These are phyloP conservation scores for Aureobasidium sp. DNA, from an alignment of 2,329 filamentous ascomycete genomes.

Conservation along the genomic window DNA sequence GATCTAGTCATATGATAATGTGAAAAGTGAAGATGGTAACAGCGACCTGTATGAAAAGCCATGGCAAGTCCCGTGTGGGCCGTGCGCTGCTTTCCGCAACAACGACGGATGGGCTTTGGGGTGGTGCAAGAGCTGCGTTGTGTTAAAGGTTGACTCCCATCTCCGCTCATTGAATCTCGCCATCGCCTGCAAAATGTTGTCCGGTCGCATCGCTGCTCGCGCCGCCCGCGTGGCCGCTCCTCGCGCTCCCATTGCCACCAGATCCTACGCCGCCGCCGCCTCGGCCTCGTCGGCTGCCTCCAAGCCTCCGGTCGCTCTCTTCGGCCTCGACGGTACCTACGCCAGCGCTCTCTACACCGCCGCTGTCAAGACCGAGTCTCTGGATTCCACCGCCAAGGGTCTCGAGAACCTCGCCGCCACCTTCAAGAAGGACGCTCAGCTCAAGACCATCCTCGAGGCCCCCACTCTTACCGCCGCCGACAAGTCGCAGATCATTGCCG, in stretches of 20 bases:
- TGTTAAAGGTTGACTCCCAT: neutral
- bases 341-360: constrained; percentile 98
- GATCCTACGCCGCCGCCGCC: constrained; percentile 62
- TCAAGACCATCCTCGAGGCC: constrained; percentile 65
- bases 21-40: neutral
- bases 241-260: constrained; percentile 55
- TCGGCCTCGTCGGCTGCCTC: constrained; percentile 54
- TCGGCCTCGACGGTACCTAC: constrained; percentile 96
- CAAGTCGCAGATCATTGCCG: constrained; percentile 78
- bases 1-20: neutral
- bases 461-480: constrained; percentile 72
- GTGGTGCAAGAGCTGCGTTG: constrained; percentile 5
- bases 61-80: constrained; percentile 4
- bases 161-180: constrained; percentile 13
- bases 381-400: constrained; percentile 80
- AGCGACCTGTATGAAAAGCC: neutral
- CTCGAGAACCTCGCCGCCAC: constrained; percentile 63
- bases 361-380: constrained; percentile 74
- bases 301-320: constrained; percentile 85
- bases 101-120: neutral
- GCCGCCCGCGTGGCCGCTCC: constrained; percentile 49
- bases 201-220: constrained; percentile 50
- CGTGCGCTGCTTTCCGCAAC: neutral
- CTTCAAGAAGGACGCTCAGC: constrained; percentile 77
- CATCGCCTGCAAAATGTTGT: constrained; percentile 44